These are phyloP conservation scores for Trametes coccinea DNA, from an alignment of 768 basidiomycete species.

Conservation along the genomic window DNA sequence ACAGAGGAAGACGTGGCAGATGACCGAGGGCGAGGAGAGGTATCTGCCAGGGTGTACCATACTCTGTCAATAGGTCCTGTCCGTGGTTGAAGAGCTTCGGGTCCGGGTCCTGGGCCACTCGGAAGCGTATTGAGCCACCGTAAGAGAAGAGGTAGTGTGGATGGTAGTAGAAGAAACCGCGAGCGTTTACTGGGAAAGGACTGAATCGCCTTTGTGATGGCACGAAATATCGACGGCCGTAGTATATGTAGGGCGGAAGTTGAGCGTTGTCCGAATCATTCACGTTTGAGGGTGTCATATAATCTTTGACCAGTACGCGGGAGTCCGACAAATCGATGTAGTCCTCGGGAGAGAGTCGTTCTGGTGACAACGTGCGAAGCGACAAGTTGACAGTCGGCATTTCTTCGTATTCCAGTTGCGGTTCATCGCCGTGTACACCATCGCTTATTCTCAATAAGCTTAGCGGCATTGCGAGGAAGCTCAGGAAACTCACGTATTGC, in stretches of 20 bases:
- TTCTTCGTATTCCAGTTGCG: not conserved
- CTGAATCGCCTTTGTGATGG: not conserved
- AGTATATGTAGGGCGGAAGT: not conserved
- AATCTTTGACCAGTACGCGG: not conserved
- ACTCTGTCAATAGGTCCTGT: conserved; percentile 4
- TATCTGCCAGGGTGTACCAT: conserved; percentile 8
- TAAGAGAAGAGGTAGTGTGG: not conserved
- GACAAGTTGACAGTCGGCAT: not conserved
- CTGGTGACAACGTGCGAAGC: not conserved
- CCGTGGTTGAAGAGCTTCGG: not conserved
- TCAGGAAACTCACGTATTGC: too few relatives aligned
- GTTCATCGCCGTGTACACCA: too few relatives aligned
- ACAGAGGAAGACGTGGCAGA: not conserved
- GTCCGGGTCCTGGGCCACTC: not conserved
- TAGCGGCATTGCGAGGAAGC: too few relatives aligned
- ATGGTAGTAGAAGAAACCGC: conserved; percentile 12
- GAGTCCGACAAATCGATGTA: conserved; percentile 5
- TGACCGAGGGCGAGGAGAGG: not conserved
- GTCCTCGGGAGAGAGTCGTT: not conserved
- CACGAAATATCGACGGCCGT: not conserved
- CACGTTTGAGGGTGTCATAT: not conserved
- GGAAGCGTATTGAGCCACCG: conserved; percentile 8
- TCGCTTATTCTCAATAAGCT: too few relatives aligned
- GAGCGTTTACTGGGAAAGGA: conserved; percentile 8
- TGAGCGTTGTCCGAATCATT: not conserved